Conservation (phyloP, 1,139 yeast species). For the Pichia terricola region DNA sequence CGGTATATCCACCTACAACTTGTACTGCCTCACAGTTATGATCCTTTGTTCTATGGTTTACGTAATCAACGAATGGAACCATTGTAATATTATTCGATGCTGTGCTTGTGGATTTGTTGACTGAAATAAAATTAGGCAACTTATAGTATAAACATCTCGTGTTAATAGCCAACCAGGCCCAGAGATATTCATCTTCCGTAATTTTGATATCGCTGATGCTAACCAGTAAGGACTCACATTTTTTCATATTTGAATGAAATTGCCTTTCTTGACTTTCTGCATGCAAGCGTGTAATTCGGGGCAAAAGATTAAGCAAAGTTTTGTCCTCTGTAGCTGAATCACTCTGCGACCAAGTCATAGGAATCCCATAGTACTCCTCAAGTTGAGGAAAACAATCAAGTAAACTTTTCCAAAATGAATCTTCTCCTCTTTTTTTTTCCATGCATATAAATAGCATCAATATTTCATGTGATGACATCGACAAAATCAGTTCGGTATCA, state of each 20-base stretch:
- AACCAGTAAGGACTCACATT: no score
- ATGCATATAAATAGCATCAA: conserved; percentile 38
- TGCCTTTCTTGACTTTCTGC: conserved; percentile 30
- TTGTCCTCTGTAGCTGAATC: background rate
- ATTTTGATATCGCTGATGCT: no score
- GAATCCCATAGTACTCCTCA: conserved; percentile 46
- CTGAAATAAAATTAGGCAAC: conserved; percentile 36
- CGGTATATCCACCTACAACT: conserved; percentile 37
- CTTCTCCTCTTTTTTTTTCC: conserved; percentile 30
- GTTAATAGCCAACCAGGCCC: conserved; percentile 83
- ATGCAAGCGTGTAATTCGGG: conserved; percentile 30
- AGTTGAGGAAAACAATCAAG: conserved; percentile 45
- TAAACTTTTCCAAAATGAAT: conserved; percentile 60
- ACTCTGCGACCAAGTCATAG: conserved; percentile 34
- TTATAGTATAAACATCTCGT: conserved; percentile 84
- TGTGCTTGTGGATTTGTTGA: conserved; percentile 13
- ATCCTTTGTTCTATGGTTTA: conserved; percentile 61
- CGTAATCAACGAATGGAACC: conserved; percentile 86
- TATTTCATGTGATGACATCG: conserved; percentile 39
- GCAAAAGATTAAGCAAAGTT: conserved; percentile 30
- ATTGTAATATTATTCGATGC: conserved; percentile 65
- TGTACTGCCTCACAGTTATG: conserved; percentile 40
- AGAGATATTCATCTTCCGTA: conserved; percentile 31
- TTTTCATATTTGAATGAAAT: conserved; percentile 31
- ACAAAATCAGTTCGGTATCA: conserved; percentile 25